Base-by-base conservation (phyloP, 2,329 filamentous ascomycete species). In the Aspergillus awamori region DNA sequence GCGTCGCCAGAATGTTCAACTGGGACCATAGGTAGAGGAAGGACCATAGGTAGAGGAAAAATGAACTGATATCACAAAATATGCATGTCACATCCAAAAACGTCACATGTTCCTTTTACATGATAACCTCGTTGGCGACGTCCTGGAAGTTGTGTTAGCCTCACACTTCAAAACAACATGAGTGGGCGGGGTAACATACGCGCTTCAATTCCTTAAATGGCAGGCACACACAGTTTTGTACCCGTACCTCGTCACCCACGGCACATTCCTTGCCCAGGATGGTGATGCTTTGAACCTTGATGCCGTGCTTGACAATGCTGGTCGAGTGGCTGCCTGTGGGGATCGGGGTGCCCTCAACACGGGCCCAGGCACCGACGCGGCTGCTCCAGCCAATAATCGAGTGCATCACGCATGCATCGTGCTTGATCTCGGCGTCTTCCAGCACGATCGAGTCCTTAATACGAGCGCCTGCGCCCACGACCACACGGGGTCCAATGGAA, bases 201-300 rank as follows among this genome's bases (percentile, higher is more conserved):
- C 93, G 87, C 87, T 97, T 98, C 77, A 99, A 81, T 82, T 98
- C 95, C 86, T 99, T 99, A 80, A 93, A 97, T 8, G 95, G 95
- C 82, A 99, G 80, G 81, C 95, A 98, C 62, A 99, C 89, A 77
- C 95, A 99, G 82, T 99, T 98, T 82, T 98, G 94, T 70, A 99
- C 93, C 65, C 93, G 87, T 10, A 98, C 89, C 79, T 98, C 95
- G 71, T 99, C 95, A 4, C 90, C 93, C 30, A 98, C 95, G 59
- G 84, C 87, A 73, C 94, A 98, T 79, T 99, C 95, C 84, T 98
- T 97, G 75, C 94, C 94, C 65, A 99, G 80, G 68, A 98, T 99
- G 51, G 94, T 98, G 74, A 98, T 95, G 78, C 92, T 96, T 84
- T 98, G 95, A 55, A 99, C 95, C 84, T 98, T 98, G 79, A 98